Evolutionary conservation across 2,329 filamentous ascomycete species (phyloP).

Genomic region (Zymoseptoria ardabiliae): DNA sequence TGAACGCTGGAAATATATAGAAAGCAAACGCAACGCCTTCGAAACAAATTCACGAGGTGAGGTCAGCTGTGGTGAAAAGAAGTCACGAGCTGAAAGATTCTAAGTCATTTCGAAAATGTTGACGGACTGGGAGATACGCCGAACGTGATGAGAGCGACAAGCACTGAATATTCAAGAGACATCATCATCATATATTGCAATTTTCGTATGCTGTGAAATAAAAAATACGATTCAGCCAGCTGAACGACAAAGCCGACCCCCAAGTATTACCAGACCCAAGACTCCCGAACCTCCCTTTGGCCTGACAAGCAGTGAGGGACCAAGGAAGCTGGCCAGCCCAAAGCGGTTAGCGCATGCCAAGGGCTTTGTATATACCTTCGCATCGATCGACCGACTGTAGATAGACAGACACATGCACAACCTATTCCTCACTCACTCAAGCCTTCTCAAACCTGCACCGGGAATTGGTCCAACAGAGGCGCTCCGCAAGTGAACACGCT

Average conservation of each 20-base stretch:
- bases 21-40: background rate
- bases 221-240: background rate
- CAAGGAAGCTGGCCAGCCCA: too few species aligned
- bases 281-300: background rate
- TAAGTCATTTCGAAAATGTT: background rate
- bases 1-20: background rate
- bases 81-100: background rate
- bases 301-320: too few species aligned
- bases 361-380: too few species aligned
- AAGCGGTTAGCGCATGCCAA: too few species aligned
- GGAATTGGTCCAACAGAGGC: background rate
- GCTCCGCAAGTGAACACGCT: constrained; percentile 11
- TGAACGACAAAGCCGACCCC: background rate
- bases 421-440: too few species aligned
- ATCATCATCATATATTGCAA: too few species aligned
- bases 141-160: background rate
- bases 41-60: background rate
- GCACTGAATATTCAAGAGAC: background rate
- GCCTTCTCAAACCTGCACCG: background rate
- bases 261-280: background rate
- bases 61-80: background rate
- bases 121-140: background rate
- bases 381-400: too few species aligned
- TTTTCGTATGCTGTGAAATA: background rate
- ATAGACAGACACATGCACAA: too few species aligned